Percentiles rank a stretch among this genome's conserved stretches.
These are phyloP conservation scores for Phytophthora agathidicida DNA, from an alignment of 352 stramenopile genomes.

Conservation along the genomic window DNA sequence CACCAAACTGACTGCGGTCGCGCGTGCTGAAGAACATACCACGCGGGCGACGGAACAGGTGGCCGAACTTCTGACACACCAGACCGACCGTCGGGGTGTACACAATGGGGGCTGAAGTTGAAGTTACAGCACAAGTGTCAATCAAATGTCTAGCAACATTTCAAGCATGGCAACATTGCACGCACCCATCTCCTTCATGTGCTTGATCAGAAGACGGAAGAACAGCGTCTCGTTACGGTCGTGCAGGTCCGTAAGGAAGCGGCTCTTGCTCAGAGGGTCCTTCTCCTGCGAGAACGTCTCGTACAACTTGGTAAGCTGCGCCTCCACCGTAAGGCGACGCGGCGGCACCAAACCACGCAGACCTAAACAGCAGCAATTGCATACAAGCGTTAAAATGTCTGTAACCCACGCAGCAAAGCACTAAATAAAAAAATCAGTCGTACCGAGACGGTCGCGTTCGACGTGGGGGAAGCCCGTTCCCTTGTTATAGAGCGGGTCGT, in stretches of 20 bases:
- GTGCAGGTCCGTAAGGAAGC: constrained; percentile 94
- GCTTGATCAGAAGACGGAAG: constrained; percentile 91
- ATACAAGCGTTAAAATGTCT: constrained; percentile 1
- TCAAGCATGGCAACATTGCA: constrained; percentile 4
- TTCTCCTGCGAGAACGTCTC: constrained; percentile 67
- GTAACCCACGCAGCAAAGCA: no score
- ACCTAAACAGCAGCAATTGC: constrained; percentile 34
- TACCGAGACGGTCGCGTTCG: constrained; percentile 85
- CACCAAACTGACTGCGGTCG: constrained; percentile 89
- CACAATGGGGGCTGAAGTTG: constrained; percentile 89
- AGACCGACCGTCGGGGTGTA: constrained; percentile 98
- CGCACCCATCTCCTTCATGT: constrained; percentile 93
- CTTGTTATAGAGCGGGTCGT: constrained; percentile 91
- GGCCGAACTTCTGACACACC: constrained; percentile 92
- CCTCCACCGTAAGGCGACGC: constrained; percentile 68
- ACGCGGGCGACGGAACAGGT: constrained; percentile 89
- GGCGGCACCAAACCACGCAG: constrained; percentile 86
- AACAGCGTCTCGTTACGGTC: constrained; percentile 97
- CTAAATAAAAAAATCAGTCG: no score
- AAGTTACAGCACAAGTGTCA: constrained; percentile 33
- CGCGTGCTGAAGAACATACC: constrained; percentile 96
- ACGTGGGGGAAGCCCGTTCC: constrained; percentile 86
- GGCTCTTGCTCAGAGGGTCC: constrained; percentile 92
- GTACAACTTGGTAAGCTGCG: constrained; percentile 81
- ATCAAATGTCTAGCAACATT: background rate